These are phyloP conservation scores for Maudiozyma barnettii DNA, from an alignment of 805 yeast species.

Conservation along the genomic window DNA sequence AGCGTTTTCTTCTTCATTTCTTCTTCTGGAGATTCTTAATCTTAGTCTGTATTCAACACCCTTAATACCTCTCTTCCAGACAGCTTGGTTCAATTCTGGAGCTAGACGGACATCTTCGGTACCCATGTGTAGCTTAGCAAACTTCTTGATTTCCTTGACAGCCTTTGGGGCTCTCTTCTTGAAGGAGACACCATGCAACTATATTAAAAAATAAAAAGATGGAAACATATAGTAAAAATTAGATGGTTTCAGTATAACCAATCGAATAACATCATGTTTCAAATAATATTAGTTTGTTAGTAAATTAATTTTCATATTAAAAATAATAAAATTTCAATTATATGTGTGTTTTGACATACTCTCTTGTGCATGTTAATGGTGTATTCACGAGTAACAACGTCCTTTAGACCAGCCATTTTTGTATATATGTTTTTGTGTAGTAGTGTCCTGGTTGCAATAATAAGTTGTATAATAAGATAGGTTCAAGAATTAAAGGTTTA, in stretches of 20 bases:
- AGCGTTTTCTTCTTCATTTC: slow-evolving; percentile 99
- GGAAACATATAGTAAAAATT: slow-evolving; percentile 19
- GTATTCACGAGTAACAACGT: slow-evolving; percentile 99
- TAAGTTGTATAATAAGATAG: no score
- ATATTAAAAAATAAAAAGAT: slow-evolving; percentile 19
- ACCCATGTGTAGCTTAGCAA: slow-evolving; percentile 98
- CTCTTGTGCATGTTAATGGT: slow-evolving; percentile 99
- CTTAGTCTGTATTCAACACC: slow-evolving; percentile 98
- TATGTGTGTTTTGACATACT: slow-evolving; percentile 17
- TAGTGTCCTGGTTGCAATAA: no score
- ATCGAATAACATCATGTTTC: no score
- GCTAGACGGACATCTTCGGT: slow-evolving; percentile 97
- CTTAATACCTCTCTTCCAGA: slow-evolving; percentile 99
- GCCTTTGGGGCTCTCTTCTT: slow-evolving; percentile 99
- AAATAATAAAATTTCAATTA: slow-evolving; percentile 39
- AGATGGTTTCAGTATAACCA: no score
- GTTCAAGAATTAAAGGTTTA: no score
- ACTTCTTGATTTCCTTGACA: slow-evolving; percentile 97
- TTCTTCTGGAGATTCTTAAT: slow-evolving; percentile 97
- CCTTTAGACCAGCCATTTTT: slow-evolving; percentile 62
- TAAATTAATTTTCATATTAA: neutral
- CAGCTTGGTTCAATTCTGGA: slow-evolving; percentile 94
- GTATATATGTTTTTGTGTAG: neutral
- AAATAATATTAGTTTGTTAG: neutral
- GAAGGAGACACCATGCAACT: slow-evolving; percentile 93